Conservation (phyloP, 2,329 filamentous ascomycete genomes). For the Ascochyta viciae-villosae region DNA sequence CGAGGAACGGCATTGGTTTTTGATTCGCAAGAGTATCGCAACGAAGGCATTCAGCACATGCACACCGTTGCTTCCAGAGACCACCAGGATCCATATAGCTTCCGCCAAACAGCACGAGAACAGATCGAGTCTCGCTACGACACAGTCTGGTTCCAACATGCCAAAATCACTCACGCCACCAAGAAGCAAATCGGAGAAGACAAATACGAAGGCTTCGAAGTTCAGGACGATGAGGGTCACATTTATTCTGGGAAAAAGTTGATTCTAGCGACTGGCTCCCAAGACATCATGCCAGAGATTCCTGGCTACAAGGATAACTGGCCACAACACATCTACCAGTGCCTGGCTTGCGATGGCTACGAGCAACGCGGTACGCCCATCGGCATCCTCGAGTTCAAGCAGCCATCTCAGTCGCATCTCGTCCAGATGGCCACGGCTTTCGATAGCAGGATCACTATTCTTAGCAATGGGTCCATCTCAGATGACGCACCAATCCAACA, state of each 20-base stretch:
- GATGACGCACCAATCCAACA: conserved; percentile 22
- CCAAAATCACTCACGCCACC: conserved; percentile 28
- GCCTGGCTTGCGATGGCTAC: conserved; percentile 66
- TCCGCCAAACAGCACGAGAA: conserved; percentile 41
- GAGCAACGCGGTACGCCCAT: conserved; percentile 59
- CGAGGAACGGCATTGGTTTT: conserved; percentile 53
- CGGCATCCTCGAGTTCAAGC: conserved; percentile 34
- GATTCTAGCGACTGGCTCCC: conserved; percentile 62
- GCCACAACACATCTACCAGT: conserved; percentile 59
- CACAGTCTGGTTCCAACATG: conserved; percentile 42
- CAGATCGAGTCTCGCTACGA: conserved; percentile 49
- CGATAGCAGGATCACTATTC: conserved; percentile 38
- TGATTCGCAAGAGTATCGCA: conserved; percentile 53
- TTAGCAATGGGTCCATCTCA: conserved; percentile 31
- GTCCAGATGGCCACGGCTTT: conserved; percentile 36
- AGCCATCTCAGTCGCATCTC: conserved; percentile 32
- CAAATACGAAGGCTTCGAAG: conserved; percentile 46
- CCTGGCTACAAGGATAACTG: conserved; percentile 63
- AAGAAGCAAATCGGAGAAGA: conserved; percentile 32
- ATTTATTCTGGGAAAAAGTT: conserved; percentile 61
- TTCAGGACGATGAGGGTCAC: conserved; percentile 52
- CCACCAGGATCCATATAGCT: conserved; percentile 35
- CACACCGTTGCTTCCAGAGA: conserved; percentile 48
- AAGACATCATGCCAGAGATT: conserved; percentile 60
- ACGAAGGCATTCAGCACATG: conserved; percentile 53